Evolutionary conservation across 805 yeast species (phyloP), one percentile per base, ranked within the genome.

Genomic region (Wickerhamiella musiphila): DNA sequence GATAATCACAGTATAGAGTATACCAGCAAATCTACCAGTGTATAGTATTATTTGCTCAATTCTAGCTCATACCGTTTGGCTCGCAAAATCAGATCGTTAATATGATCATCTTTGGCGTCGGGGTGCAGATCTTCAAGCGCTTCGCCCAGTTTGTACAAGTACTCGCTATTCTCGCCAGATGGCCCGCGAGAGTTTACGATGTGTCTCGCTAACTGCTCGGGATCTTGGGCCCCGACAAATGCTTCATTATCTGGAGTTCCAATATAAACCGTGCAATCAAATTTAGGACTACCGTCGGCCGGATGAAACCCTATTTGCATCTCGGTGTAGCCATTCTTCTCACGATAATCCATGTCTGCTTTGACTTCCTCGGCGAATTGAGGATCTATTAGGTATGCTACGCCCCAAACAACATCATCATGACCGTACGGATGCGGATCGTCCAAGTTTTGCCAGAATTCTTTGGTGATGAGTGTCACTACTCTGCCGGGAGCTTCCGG

Each of bases 401-500:
- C 78, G 1, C 92, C 93, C 72, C 78, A 69, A 0, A 78, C 54
- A 7, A 40, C 46, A 26, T 49, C 55, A 4, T 64, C 60, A 18
- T 48, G 51, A 3, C 43, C 51, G 18, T 47, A 45, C 4, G 52
- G 54, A 34, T 56, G 57, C 11, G 60, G 58, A 37, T 68, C 58
- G 2, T 44, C 33, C 17, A 65, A 48, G 12, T 77, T 60, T 35
- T 70, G 71, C 62, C 62, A 57, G 42, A 44, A 47, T 6, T 65
- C 63, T 28, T 66, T 57, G 7, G 83, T 67, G 1, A 84, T 60
- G 28, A 84, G 57, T 0, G 95, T 84, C 7, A 69, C 94, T 1
- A 84, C 95, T 21, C 95, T 55, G 1, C 96, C 96, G 1, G 93
- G 93, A n/a, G 56, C 49, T 35, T 69, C 78, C 0, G 81, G 82